Conservation (phyloP, 768 basidiomycete genomes). For the Mycena alexandri region DNA sequence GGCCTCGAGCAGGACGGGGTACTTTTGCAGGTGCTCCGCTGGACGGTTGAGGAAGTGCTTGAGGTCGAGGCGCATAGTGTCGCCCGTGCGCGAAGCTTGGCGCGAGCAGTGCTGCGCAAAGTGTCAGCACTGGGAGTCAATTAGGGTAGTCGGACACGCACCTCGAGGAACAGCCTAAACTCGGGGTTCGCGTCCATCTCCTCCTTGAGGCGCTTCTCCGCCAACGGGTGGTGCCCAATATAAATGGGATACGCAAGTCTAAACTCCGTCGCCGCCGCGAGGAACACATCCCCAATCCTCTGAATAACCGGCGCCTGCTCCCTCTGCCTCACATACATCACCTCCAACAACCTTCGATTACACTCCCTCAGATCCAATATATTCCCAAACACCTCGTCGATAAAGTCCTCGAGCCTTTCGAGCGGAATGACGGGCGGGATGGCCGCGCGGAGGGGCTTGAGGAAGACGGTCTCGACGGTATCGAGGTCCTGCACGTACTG, state of each 20-base stretch:
- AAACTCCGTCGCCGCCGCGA: constrained; percentile 90
- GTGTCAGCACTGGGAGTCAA: background rate
- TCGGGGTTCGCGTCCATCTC: constrained; percentile 86
- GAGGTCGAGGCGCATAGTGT: constrained; percentile 64
- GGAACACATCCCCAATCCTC: constrained; percentile 80
- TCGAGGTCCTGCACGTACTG: constrained; percentile 92
- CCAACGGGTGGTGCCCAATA: constrained; percentile 85
- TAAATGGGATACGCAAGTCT: constrained; percentile 88
- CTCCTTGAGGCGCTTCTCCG: constrained; percentile 89
- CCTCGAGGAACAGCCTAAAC: constrained; percentile 90
- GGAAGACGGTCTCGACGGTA: constrained; percentile 77
- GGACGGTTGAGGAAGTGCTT: constrained; percentile 86
- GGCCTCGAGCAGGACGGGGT: constrained; percentile 87
- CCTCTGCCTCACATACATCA: constrained; percentile 86
- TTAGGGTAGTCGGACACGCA: constrained; percentile 47
- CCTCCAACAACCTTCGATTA: constrained; percentile 83
- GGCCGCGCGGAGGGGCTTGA: constrained; percentile 62
- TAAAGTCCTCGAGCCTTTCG: constrained; percentile 81
- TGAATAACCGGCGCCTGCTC: constrained; percentile 89
- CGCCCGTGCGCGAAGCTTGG: constrained; percentile 53
- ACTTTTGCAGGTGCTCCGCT: constrained; percentile 85
- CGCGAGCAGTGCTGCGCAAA: constrained; percentile 56
- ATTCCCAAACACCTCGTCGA: constrained; percentile 92
- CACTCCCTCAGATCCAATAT: constrained; percentile 87
- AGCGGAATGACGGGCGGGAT: constrained; percentile 60